phyloP scores from a whole-genome alignment of 108 stramenopile genomes.

The Phaeodactylum tricornutum region DNA sequence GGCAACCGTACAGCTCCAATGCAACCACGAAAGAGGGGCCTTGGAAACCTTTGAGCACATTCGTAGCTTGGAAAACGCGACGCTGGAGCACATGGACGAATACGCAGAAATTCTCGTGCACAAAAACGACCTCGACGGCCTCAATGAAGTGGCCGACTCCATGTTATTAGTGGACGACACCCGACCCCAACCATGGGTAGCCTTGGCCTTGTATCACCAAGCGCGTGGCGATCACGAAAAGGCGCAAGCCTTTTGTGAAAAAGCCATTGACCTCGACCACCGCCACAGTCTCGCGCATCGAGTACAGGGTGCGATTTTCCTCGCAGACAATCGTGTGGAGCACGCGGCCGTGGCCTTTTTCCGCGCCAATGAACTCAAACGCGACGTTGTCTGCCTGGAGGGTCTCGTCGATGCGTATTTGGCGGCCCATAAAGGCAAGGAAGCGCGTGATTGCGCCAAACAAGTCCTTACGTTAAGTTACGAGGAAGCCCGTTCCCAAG shows the following conservation, averaged over 20 bases:
- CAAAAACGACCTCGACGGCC: conserved; percentile 32
- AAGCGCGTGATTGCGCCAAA: conserved; percentile 73
- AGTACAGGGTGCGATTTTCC: conserved; percentile 55
- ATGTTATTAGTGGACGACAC: conserved; percentile 63
- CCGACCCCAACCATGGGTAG: conserved; percentile 69
- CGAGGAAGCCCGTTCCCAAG: conserved; percentile 65
- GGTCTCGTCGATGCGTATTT: conserved; percentile 77
- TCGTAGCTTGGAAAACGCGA: conserved; percentile 33
- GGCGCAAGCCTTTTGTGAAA: conserved; percentile 58
- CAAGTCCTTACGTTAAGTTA: conserved; percentile 65
- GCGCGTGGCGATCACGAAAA: conserved; percentile 66
- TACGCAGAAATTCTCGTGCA: conserved; percentile 55
- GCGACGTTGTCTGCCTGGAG: conserved; percentile 60
- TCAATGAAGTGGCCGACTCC: conserved; percentile 51
- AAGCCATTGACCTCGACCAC: conserved; percentile 66
- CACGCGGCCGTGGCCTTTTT: conserved; percentile 71
- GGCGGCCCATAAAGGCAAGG: conserved; percentile 56
- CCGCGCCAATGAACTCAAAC: conserved; percentile 59
- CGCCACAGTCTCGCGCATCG: conserved; percentile 68
- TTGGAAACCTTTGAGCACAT: conserved; percentile 39
- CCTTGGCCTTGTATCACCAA: conserved; percentile 64
- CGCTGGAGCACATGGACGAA: conserved; percentile 57
- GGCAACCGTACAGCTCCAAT: conserved; percentile 53
- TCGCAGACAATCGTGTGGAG: conserved; percentile 61
- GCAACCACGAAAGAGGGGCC: conserved; percentile 45